Base-by-base conservation (phyloP, 257 asterid species). In the Salvia hispanica region DNA sequence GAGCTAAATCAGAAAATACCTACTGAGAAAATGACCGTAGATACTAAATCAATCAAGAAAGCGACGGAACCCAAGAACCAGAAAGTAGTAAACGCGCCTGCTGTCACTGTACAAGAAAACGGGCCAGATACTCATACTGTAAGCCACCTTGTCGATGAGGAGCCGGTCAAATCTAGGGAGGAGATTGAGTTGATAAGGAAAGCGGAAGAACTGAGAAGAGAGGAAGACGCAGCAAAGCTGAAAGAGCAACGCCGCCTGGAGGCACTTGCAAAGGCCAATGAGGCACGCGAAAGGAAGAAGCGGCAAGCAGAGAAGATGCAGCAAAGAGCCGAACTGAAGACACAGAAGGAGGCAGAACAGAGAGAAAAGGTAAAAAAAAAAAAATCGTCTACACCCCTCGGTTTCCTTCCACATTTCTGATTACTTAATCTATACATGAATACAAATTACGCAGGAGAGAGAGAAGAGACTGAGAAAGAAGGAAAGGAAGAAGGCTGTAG, bases 221-320 rank as follows among this genome's bases (percentile, higher is more conserved):
- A 36, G 63, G 91, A 84, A 67, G 77, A 65, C 8, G 95, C 78
- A 71, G 86, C 82, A 58, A 76, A 83, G 74, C 66, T 87, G 85
- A 91, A 82, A 78, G 99, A 88, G 84, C 95, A 83, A 54, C 85
- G 84, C 0, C 83, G 92, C 58, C 56, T 82, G 74, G 97, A 94
- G 81, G 97, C 80, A 71, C 80, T 78, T 11, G 82, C 78, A 2
- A 93, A 93, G 89, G 97, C 97, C 54, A 74, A 81, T 21, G 96
- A 88, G 79, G 99, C 97, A 15, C 82, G 89, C 3, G 98, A 92
- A 77, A 85, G 96, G 94, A 93, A 93, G 86, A 88, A 80, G 74
- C 81, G 88, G 64, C 82, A 70, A 67, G 90, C 90, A 4, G 96
- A 90, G 84, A 87, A 92, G 79, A 78, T 86, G 57, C 95, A 81